Conservation (phyloP, 495 filamentous ascomycete genomes). For the Achaetomiella virescens region DNA sequence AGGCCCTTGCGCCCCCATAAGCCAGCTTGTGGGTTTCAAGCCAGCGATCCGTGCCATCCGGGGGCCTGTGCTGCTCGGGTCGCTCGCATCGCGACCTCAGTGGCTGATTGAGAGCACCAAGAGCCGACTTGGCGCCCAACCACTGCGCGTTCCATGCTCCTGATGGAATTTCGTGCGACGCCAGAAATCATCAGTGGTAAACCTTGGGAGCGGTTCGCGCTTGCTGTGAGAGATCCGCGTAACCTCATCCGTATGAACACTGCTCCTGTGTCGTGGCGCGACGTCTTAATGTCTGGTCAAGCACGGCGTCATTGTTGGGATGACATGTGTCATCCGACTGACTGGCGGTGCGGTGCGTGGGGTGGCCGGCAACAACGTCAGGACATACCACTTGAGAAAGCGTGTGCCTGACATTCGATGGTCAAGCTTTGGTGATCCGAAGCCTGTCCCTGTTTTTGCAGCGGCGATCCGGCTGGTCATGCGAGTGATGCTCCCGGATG, state of each 20-base stretch:
- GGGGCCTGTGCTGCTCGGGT: background rate
- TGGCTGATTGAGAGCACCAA: slow-evolving; percentile 2
- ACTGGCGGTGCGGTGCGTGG: too few relatives aligned
- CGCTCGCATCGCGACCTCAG: slow-evolving; percentile 3
- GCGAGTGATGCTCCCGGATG: background rate
- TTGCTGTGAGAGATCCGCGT: background rate
- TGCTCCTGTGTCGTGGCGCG: too few relatives aligned
- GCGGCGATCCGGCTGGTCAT: slow-evolving; percentile 2
- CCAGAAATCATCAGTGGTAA: background rate
- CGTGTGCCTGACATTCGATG: too few relatives aligned
- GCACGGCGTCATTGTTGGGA: too few relatives aligned
- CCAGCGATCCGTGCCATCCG: slow-evolving; percentile 9
- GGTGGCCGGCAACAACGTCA: too few relatives aligned
- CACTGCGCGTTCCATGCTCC: background rate
- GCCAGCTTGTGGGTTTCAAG: background rate
- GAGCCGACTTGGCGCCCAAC: background rate
- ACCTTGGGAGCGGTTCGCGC: background rate
- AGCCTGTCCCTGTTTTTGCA: background rate
- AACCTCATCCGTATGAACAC: too few relatives aligned
- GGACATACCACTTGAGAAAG: too few relatives aligned
- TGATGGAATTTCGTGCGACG: background rate
- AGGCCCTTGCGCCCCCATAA: background rate
- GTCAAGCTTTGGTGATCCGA: background rate
- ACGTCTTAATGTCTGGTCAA: too few relatives aligned
- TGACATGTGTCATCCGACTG: too few relatives aligned